Percentiles rank a stretch among this genome's conserved stretches.
Conservation (phyloP, 1,139 yeast species). For the Geotrichum siamense region DNA sequence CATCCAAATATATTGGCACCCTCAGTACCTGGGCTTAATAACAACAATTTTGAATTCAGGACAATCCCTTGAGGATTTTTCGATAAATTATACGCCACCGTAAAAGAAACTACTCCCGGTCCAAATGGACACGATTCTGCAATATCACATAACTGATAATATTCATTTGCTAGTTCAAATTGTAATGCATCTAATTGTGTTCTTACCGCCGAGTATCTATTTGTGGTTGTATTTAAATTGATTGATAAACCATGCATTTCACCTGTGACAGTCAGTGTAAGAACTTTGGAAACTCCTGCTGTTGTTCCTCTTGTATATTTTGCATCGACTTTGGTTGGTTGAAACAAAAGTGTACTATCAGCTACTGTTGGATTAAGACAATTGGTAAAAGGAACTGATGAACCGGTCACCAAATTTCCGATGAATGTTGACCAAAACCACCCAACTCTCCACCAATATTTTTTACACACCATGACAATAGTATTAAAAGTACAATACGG, state of each 20-base stretch:
- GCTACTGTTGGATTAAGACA: conserved; percentile 3
- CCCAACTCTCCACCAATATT: too few relatives aligned
- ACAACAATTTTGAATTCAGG: conserved; percentile 27
- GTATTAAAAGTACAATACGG: neutral
- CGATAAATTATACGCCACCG: conserved; percentile 24
- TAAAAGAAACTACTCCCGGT: conserved; percentile 24
- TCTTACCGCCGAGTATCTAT: conserved; percentile 27
- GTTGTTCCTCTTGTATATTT: conserved; percentile 5
- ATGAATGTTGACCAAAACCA: neutral
- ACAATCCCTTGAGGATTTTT: conserved; percentile 29
- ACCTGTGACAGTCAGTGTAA: conserved; percentile 24
- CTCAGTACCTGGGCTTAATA: conserved; percentile 36
- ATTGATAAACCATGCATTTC: conserved; percentile 23
- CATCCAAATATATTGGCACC: conserved; percentile 43
- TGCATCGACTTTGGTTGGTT: conserved; percentile 12
- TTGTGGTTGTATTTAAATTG: conserved; percentile 27
- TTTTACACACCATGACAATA: too few relatives aligned
- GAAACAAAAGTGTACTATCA: conserved; percentile 7
- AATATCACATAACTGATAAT: conserved; percentile 29
- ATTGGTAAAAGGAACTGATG: neutral
- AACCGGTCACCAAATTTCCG: neutral
- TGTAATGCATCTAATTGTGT: conserved; percentile 24
- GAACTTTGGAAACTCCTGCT: conserved; percentile 13
- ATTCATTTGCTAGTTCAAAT: conserved; percentile 21
- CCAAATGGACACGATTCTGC: conserved; percentile 33